A percentile compares a stretch with the other conserved stretches of the same genome.
Evolutionary conservation across 1,139 yeast species (phyloP).

Genomic region (Candida anutae): DNA sequence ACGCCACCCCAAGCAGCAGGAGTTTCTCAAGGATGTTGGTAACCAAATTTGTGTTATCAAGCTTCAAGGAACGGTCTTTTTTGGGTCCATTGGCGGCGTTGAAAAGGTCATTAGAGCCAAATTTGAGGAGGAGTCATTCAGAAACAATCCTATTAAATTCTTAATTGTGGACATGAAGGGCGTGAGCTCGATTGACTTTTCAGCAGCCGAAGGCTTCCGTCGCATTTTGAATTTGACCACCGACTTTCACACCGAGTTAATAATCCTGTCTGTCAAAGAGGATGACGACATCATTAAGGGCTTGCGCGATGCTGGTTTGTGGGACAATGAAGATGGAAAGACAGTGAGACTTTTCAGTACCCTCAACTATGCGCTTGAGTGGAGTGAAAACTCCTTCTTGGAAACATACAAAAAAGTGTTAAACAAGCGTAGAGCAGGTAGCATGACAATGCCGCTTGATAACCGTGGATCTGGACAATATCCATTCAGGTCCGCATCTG

Average conservation of each 20-base stretch:
- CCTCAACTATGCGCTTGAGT: constrained; percentile 82
- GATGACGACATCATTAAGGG: constrained; percentile 57
- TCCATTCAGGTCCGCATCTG: constrained; percentile 5
- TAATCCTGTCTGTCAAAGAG: constrained; percentile 68
- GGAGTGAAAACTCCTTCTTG: constrained; percentile 92
- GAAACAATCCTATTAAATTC: constrained; percentile 58
- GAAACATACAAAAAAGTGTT: constrained; percentile 46
- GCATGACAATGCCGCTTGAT: constrained; percentile 8
- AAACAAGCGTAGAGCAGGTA: constrained; percentile 14
- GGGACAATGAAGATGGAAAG: constrained; percentile 33
- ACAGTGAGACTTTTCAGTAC: constrained; percentile 60
- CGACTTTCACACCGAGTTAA: constrained; percentile 61
- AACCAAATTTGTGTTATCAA: constrained; percentile 85
- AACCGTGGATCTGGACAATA: constrained; percentile 8
- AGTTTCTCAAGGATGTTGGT: constrained; percentile 78
- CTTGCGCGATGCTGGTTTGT: constrained; percentile 63
- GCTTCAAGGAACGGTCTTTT: constrained; percentile 80
- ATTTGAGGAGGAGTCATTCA: constrained; percentile 52
- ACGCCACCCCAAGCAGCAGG: constrained; percentile 85
- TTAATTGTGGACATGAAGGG: constrained; percentile 78
- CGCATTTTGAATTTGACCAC: constrained; percentile 73
- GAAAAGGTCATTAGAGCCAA: constrained; percentile 66
- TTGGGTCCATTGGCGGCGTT: constrained; percentile 91
- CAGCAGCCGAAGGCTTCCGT: constrained; percentile 94
- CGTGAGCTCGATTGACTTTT: constrained; percentile 79